Evolutionary conservation across 208 protist species (phyloP).

Genomic region (Wallacemonas sp.): DNA sequence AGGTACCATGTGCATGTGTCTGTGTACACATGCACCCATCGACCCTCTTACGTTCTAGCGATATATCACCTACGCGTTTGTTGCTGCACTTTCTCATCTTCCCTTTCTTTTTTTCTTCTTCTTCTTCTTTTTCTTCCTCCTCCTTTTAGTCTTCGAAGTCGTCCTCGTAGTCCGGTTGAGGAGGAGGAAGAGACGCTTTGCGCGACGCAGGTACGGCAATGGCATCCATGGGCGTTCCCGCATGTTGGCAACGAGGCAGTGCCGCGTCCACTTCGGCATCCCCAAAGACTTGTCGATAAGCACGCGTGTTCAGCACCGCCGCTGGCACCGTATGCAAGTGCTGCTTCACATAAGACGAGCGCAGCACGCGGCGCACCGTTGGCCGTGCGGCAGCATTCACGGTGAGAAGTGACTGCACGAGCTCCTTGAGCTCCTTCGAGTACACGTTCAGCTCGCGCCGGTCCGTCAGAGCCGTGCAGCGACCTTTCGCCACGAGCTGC

Average conservation of each 20-base stretch:
- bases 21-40: too few relatives aligned
- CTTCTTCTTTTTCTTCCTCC: conserved; percentile 15
- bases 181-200: background rate
- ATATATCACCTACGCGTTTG: background rate
- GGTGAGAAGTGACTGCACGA: conserved; percentile 68
- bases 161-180: conserved; percentile 38
- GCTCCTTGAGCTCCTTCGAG: conserved; percentile 49
- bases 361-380: conserved; percentile 58
- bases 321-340: conserved; percentile 41
- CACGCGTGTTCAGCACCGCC: conserved; percentile 28
- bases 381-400: conserved; percentile 49
- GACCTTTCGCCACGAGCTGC: conserved; percentile 24
- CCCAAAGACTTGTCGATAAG: conserved; percentile 50
- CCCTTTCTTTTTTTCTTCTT: conserved; percentile 13
- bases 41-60: too few relatives aligned
- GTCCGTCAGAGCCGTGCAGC: conserved; percentile 22
- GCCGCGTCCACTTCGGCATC: conserved; percentile 41
- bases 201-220: background rate
- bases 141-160: conserved; percentile 38
- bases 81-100: background rate
- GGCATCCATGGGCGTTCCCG: background rate
- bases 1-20: too few relatives aligned
- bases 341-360: conserved; percentile 46
- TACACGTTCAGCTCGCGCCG: conserved; percentile 21
- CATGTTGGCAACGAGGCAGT: conserved; percentile 5